Base-by-base conservation (phyloP, 352 stramenopile species). In the Globisporangium heterothallicum region DNA sequence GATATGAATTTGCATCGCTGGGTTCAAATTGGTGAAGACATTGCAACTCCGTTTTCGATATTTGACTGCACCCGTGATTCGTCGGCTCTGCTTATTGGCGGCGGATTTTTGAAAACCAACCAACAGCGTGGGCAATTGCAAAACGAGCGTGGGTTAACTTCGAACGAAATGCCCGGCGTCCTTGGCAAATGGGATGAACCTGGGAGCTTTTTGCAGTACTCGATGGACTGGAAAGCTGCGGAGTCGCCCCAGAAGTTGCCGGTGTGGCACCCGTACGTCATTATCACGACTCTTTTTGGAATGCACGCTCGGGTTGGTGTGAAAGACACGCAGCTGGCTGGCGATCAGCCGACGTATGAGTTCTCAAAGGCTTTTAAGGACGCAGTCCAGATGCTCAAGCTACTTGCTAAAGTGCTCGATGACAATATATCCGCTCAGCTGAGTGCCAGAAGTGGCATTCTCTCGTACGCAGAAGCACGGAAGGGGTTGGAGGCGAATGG, bases 51-150 rank as follows among this genome's bases (percentile, higher is more conserved):
- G 6, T 58, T 82, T 2, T 62, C 75, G 38, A 63, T 89, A 13
- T 90, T 94, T 36, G 83, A 94, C 57, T 94, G 83, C 48, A 88
- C 80, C 12, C 70, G 80, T 40, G 83, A 94, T 52, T 86, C 83
- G 18, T 94, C 83, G 2, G 79, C 80, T 46, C 51, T 92, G 6
- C 70, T 94, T 16, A 81, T 94, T 41, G 76, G 78, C 19, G 78
- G 75, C 26, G 79, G 77, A 2, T 44, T 60, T 30, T 21, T 54
- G 21, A 49, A 54, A 13, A 50, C 74, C 56, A 44, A 27, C 18
- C 10, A 27, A 26, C 14, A 10, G 18, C 41, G 6, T 25, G 68
- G n/a, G 59, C 61, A 49, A 49, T 61, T 3, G 53, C 30, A 34
- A 60, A 53, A 6, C 50, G 42, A 48, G 19, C 3, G 18, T 22